Conservation (phyloP, 2,329 filamentous ascomycete species). For the Ceratocystiopsis minuta region DNA sequence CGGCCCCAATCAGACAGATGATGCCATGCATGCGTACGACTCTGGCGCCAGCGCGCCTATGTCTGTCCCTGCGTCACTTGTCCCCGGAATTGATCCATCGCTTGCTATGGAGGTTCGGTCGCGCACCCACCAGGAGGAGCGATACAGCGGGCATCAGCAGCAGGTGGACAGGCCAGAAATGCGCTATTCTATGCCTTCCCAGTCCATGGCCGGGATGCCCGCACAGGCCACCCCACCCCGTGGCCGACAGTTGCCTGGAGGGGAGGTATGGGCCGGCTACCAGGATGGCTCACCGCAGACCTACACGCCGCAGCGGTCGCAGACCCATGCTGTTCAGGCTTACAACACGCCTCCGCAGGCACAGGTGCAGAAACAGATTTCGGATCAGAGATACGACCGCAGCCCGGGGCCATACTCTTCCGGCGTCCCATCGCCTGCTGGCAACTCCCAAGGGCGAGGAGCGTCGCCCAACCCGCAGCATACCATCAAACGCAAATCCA, state of each 20-base stretch:
- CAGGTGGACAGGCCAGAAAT: neutral
- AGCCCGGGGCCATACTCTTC: slow-evolving; percentile 23
- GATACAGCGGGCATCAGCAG: slow-evolving; percentile 17
- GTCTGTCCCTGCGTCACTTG: slow-evolving; percentile 35
- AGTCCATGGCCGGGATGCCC: slow-evolving; percentile 7
- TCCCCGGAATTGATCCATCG: slow-evolving; percentile 40
- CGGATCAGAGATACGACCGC: slow-evolving; percentile 15
- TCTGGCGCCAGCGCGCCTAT: slow-evolving; percentile 24
- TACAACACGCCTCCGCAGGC: slow-evolving; percentile 6
- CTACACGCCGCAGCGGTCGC: slow-evolving; percentile 16
- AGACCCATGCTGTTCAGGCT: slow-evolving; percentile 16
- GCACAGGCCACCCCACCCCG: slow-evolving; percentile 21
- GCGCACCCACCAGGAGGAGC: slow-evolving; percentile 36
- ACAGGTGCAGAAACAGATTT: neutral
- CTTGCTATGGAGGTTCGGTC: slow-evolving; percentile 39
- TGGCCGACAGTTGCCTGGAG: slow-evolving; percentile 21
- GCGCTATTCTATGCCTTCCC: slow-evolving; percentile 21
- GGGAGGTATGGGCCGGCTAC: slow-evolving; percentile 10
- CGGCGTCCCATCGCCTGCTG: slow-evolving; percentile 14
- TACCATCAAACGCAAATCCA: slow-evolving; percentile 50
- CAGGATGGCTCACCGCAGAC: slow-evolving; percentile 11
- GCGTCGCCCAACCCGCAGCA: slow-evolving; percentile 26
- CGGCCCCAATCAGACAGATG: slow-evolving; percentile 20
- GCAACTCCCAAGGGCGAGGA: slow-evolving; percentile 11
- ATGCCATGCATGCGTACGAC: slow-evolving; percentile 13